Conservation (phyloP, 768 basidiomycete species). For the Hortiboletus campestris region DNA sequence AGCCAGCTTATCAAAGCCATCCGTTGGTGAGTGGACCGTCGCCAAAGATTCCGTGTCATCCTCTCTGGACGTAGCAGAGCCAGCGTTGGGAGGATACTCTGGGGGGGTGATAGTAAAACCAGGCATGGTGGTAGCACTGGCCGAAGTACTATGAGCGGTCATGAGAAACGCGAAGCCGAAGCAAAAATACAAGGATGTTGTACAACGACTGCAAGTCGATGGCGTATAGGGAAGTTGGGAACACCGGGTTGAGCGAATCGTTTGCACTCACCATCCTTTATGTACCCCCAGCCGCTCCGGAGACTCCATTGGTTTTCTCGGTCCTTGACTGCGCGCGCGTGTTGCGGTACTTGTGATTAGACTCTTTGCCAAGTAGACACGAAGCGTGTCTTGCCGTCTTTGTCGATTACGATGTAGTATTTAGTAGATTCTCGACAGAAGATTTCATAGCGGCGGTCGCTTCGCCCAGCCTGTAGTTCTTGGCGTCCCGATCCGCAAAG, state of each 20-base stretch:
- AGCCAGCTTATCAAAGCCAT: background rate
- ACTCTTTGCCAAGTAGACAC: conserved; percentile 3
- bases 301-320: background rate
- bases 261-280: conserved; percentile 9
- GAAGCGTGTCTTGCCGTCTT: conserved; percentile 3
- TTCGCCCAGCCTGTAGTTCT: conserved; percentile 8
- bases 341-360: background rate
- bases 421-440: background rate
- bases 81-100: background rate
- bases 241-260: background rate
- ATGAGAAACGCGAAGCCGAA: background rate
- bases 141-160: background rate
- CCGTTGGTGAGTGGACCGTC: background rate
- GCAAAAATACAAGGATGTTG: conserved; percentile 1
- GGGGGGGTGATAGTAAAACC: background rate
- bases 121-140: background rate
- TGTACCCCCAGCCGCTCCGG: background rate
- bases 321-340: conserved; percentile 1
- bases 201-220: background rate
- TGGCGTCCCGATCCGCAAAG: conserved; percentile 18
- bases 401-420: conserved; percentile 5
- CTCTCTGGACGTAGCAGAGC: background rate
- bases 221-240: background rate
- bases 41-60: background rate
- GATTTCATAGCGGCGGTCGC: background rate